Evolutionary conservation across 1,284 basidiomycete genomes (phyloP), one percentile per base, ranked within the genome.

Genomic region (Hortiboletus rubellus): DNA sequence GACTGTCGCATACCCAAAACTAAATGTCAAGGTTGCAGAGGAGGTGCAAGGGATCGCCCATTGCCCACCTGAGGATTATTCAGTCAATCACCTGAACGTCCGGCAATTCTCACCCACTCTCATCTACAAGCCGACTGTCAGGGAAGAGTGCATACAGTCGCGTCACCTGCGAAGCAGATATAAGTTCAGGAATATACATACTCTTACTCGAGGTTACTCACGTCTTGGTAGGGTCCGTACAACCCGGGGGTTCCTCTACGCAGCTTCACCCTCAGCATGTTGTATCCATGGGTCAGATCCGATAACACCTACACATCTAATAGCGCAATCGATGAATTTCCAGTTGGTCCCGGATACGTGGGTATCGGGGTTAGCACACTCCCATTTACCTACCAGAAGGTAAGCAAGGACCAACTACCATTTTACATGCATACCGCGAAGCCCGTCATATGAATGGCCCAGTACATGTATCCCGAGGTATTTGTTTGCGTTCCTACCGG

Each of bases 1-100:
- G 37, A 3, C 11, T 1, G 18, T 38, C 17, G 54, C 81, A 52
- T 62, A 87, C 89, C 87, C 87, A 67, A 95, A 92, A 27, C 81
- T 83, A 66, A 94, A 90, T 1, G 86, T 76, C 62, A 96, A 81
- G 0, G 82, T 82, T 49, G 80, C 75, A 10, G 77, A 74, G 1
- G 86, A 89, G 59, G 86, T 79, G 66, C 93, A 96, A 5, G 93
- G 93, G 5, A 94, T 76, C 9, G 83, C 91, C 89, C 91, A 96
- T 70, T 87, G 86, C 2, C 93, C 93, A 50, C 65, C 84, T 82
- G 52, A 37, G 50, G 33, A 36, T 33, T 33, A 46, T 40, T 61
- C 27, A 60, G 56, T 44, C 46, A 42, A 48, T 50, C 48, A 15
- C 43, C 42, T 27, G 22, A 54, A 49, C 14, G 40, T n/a, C 18